phyloP scores from a whole-genome alignment of 768 basidiomycete species.

The Daedaleopsis nitida region DNA sequence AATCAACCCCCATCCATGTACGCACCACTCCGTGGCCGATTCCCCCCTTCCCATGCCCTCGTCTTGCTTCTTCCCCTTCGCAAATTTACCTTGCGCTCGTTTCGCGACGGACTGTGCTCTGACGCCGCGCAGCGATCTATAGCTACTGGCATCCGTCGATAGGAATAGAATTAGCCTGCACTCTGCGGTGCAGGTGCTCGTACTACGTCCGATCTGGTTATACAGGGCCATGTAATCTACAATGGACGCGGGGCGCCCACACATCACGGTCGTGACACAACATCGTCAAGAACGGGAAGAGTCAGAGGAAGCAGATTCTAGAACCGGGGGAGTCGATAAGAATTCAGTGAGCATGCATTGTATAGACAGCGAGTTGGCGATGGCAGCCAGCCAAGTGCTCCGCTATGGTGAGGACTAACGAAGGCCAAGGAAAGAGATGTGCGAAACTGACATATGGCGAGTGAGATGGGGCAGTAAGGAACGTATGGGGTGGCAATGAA shows the following conservation, averaged over 20 bases:
- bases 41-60: not conserved
- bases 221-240: constrained; percentile 26
- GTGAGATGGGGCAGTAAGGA: constrained; percentile 12
- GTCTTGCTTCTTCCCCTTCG: not conserved
- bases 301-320: not conserved
- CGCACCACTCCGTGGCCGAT: not conserved
- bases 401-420: not conserved
- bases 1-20: not conserved
- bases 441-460: not conserved
- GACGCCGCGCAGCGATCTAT: too few relatives aligned
- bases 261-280: constrained; percentile 4
- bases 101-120: not conserved
- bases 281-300: constrained; percentile 15
- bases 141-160: not conserved
- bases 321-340: too few relatives aligned
- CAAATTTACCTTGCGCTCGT: not conserved
- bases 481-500: constrained; percentile 21
- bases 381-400: not conserved
- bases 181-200: constrained; percentile 20
- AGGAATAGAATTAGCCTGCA: constrained; percentile 23
- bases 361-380: not conserved
- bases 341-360: not conserved
- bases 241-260: constrained; percentile 8
- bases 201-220: constrained; percentile 21
- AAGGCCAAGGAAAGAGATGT: not conserved